Conservation (phyloP, 768 basidiomycete species). For the Leccinum boreale region DNA sequence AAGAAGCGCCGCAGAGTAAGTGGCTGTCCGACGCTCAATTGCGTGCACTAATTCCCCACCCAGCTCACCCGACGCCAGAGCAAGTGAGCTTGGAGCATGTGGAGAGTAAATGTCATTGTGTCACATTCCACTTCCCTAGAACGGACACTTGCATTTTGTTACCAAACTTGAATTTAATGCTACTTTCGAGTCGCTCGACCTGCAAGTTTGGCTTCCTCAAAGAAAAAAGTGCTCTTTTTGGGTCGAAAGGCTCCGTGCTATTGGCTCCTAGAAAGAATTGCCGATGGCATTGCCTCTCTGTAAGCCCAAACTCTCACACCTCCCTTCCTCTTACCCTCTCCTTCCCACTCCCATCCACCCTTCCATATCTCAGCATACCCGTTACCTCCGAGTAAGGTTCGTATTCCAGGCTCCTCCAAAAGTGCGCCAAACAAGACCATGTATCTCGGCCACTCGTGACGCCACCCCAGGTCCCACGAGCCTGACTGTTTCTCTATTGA, state of each 20-base stretch:
- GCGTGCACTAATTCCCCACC: constrained; percentile 12
- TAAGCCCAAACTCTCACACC: constrained; percentile 67
- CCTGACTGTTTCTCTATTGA: constrained; percentile 27
- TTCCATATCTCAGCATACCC: constrained; percentile 69
- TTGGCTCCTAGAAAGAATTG: neutral
- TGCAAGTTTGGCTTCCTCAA: neutral
- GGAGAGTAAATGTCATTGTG: neutral
- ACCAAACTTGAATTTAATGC: neutral
- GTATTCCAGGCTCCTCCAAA: constrained; percentile 50
- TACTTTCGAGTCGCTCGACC: neutral
- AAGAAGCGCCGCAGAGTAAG: constrained; percentile 88
- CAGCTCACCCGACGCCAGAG: constrained; percentile 46
- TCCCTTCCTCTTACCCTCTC: constrained; percentile 54
- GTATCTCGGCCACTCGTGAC: constrained; percentile 78
- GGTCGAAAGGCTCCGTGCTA: neutral
- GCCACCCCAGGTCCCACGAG: constrained; percentile 42
- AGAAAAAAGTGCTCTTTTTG: neutral
- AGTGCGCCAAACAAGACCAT: constrained; percentile 83
- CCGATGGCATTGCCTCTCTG: neutral
- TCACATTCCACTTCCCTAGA: constrained; percentile 1
- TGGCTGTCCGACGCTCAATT: constrained; percentile 10
- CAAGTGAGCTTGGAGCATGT: constrained; percentile 19
- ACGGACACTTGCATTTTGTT: neutral
- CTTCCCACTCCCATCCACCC: constrained; percentile 76
- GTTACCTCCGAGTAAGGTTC: constrained; percentile 41